phyloP scores from a whole-genome alignment of 2,329 filamentous ascomycete genomes.

The Penicillium crustosum region DNA sequence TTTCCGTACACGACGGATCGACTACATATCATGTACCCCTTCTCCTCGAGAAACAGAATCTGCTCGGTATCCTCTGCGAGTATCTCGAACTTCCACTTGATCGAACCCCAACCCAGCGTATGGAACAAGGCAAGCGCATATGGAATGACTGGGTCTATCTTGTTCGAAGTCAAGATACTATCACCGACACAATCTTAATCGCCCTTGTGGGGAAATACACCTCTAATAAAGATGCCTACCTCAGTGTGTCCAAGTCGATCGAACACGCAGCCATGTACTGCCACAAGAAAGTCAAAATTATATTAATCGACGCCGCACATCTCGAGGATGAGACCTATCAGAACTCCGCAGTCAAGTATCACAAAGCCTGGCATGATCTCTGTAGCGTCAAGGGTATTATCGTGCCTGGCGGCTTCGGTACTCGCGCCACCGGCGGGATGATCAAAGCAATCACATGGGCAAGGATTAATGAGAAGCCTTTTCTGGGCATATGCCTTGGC shows the following conservation, averaged over 20 bases:
- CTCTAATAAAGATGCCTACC: slow-evolving; percentile 79
- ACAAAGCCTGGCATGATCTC: slow-evolving; percentile 81
- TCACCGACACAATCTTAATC: slow-evolving; percentile 71
- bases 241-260: slow-evolving; percentile 79
- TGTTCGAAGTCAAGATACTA: slow-evolving; percentile 65
- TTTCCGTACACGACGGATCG: slow-evolving; percentile 82
- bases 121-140: slow-evolving; percentile 64
- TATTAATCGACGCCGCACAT: slow-evolving; percentile 82
- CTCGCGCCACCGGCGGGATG: slow-evolving; percentile 85
- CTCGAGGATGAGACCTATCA: slow-evolving; percentile 68
- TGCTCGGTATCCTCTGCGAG: slow-evolving; percentile 66
- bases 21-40: slow-evolving; percentile 94
- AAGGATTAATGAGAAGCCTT: slow-evolving; percentile 75
- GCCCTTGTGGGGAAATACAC: slow-evolving; percentile 92
- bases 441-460: slow-evolving; percentile 84
- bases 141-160: slow-evolving; percentile 78
- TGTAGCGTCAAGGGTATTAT: slow-evolving; percentile 61
- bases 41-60: slow-evolving; percentile 79
- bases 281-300: slow-evolving; percentile 72
- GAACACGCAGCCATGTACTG: slow-evolving; percentile 92
- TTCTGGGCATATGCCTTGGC: slow-evolving; percentile 85
- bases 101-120: slow-evolving; percentile 48
- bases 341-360: slow-evolving; percentile 68
- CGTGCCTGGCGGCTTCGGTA: slow-evolving; percentile 73
- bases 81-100: slow-evolving; percentile 65